Evolutionary conservation across 257 asterid genomes (phyloP), one percentile per base, ranked within the genome.

Genomic region (Pogostemon cablin): DNA sequence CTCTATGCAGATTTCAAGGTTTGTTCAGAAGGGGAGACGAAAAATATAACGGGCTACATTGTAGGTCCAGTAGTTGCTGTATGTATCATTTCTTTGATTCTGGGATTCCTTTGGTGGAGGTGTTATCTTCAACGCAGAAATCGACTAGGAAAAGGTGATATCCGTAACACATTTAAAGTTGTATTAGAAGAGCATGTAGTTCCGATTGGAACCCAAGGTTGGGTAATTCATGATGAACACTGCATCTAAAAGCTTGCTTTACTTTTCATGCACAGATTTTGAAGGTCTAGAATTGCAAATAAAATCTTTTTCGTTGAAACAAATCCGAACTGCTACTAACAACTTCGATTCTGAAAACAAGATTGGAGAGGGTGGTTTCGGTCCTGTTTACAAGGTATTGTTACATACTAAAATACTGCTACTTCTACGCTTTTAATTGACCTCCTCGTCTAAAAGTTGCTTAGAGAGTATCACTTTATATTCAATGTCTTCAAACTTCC

Each of bases 321-420:
- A 86, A 86, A 83, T 91, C 75, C 82, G 71, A 86, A 75, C 81
- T 66, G 93, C 97, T 9, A 91, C 96, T 2, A 87, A 85, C 68
- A 83, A 89, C 88, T 91, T 91, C 62, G 90, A 87, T 71, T 69
- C 79, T 37, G 62, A 76, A 40, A 81, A 84, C 79, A 91, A 89
- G 84, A 80, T 91, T 52, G 97, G 96, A 59, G 97, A 91, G 78
- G 97, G 97, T 44, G 97, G 97, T 81, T 91, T 91, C 65, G 97
- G 97, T 55, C 84, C 97, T 8, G 97, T 91, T 41, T 89, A 89
- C 86, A 91, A 89, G 96, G 95, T 80, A 78, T 4, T 9, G 20
- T 9, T 62, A 4, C 41, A 0, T 42, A 48, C 61, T 48, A 59
- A 41, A 44, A 54, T 3, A 41, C 46, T 61, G 43, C 47, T 55